Percentiles rank a stretch among this genome's conserved stretches.
These are phyloP conservation scores for Camptophora hylomeconis DNA, from an alignment of 2,329 filamentous ascomycete genomes.

Conservation along the genomic window DNA sequence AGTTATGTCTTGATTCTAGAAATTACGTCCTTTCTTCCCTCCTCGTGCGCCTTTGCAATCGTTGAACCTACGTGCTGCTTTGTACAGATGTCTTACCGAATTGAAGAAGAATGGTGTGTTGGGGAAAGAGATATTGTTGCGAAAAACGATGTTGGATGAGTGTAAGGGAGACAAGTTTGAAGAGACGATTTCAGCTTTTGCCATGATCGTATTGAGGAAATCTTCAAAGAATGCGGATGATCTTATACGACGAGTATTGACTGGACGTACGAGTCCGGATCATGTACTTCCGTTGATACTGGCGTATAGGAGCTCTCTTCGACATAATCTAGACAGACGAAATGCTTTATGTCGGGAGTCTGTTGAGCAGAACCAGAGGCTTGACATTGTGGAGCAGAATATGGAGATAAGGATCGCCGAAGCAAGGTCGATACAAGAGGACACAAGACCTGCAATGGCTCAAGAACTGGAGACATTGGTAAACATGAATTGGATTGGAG, in stretches of 20 bases:
- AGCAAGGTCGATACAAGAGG: neutral
- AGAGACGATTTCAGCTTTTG: slow-evolving; percentile 74
- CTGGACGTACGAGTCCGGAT: slow-evolving; percentile 22
- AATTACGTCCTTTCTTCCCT: slow-evolving; percentile 81
- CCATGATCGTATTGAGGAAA: slow-evolving; percentile 67
- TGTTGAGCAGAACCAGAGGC: neutral
- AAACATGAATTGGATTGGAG: slow-evolving; percentile 52
- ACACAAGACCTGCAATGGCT: slow-evolving; percentile 32
- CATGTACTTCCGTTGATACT: slow-evolving; percentile 53
- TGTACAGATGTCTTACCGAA: slow-evolving; percentile 69
- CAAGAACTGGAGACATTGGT: neutral
- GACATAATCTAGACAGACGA: slow-evolving; percentile 16
- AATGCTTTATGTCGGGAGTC: neutral
- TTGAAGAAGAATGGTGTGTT: slow-evolving; percentile 78
- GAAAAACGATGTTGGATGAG: slow-evolving; percentile 94
- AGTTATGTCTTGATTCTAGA: slow-evolving; percentile 38
- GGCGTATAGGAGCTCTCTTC: slow-evolving; percentile 57
- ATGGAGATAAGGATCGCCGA: slow-evolving; percentile 5
- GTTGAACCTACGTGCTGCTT: slow-evolving; percentile 70
- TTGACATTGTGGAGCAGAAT: neutral
- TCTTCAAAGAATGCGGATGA: slow-evolving; percentile 1
- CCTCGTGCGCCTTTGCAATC: slow-evolving; percentile 83
- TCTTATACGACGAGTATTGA: slow-evolving; percentile 10
- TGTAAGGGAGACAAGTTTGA: slow-evolving; percentile 85
- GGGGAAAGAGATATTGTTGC: slow-evolving; percentile 64